Percentiles rank a stretch among this genome's conserved stretches.
phyloP scores from a whole-genome alignment of 2,329 filamentous ascomycete genomes.

The Ophiocordyceps robertsii region DNA sequence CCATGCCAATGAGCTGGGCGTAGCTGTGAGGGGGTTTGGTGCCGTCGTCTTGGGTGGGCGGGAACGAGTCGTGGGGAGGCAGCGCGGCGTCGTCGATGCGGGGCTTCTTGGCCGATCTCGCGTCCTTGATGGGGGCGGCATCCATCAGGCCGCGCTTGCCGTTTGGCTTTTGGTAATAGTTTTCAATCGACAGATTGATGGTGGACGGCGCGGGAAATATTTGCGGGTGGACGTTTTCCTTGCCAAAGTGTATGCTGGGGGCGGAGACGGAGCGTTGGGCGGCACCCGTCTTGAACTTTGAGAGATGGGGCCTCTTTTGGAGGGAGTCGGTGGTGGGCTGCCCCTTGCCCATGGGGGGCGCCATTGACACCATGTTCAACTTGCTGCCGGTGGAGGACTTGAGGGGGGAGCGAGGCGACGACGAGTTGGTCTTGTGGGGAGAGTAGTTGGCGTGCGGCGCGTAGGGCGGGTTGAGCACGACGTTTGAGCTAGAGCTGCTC shows the following conservation, averaged over 20 bases:
- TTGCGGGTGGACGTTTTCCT: constrained; percentile 42
- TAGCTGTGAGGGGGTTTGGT: constrained; percentile 87
- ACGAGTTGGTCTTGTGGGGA: constrained; percentile 53
- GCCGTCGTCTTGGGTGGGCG: constrained; percentile 70
- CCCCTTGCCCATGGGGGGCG: constrained; percentile 42
- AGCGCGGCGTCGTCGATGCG: constrained; percentile 45
- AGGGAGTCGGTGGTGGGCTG: constrained; percentile 50
- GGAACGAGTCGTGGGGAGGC: constrained; percentile 68
- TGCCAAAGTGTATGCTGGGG: constrained; percentile 27
- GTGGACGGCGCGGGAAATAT: constrained; percentile 33
- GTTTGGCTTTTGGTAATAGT: constrained; percentile 36
- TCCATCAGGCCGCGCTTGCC: constrained; percentile 57
- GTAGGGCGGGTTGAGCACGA: constrained; percentile 51
- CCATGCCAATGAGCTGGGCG: constrained; percentile 90
- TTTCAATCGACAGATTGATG: constrained; percentile 37
- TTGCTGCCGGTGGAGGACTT: constrained; percentile 37
- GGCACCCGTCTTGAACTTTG: constrained; percentile 40
- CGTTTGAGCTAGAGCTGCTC: constrained; percentile 42
- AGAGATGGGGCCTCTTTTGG: constrained; percentile 50
- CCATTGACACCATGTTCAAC: constrained; percentile 54
- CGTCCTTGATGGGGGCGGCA: constrained; percentile 58
- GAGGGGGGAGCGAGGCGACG: constrained; percentile 48
- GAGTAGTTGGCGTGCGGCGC: constrained; percentile 44
- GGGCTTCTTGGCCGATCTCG: constrained; percentile 51
- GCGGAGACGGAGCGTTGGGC: constrained; percentile 38